A percentile compares a stretch with the other conserved stretches of the same genome.
phyloP scores from a whole-genome alignment of 148 eudicot genomes.

The Vaccinium macrocarpon region DNA sequence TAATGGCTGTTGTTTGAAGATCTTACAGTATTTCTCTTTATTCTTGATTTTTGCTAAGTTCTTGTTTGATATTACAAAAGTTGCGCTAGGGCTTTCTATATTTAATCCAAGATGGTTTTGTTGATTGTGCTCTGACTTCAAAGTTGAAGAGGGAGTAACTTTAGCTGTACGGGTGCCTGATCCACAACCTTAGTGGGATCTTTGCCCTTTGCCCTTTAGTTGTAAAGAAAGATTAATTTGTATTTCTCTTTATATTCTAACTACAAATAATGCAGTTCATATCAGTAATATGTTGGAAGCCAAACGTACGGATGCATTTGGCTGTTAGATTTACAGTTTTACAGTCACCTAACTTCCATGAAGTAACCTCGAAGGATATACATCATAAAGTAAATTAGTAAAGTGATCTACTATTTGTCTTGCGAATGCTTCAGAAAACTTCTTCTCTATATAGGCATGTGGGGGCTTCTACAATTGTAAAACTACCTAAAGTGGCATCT shows the following conservation, averaged over 20 bases:
- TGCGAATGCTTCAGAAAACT: conserved; percentile 2
- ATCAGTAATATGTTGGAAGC: neutral
- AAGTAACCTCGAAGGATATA: neutral
- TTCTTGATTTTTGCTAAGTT: neutral
- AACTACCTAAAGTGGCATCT: neutral
- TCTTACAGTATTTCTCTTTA: neutral
- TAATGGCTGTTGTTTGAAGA: neutral
- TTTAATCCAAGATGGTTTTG: neutral
- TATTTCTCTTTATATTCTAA: neutral
- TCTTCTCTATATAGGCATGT: neutral
- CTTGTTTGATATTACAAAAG: neutral
- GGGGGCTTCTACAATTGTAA: neutral
- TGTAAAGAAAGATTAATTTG: neutral
- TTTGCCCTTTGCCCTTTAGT: neutral
- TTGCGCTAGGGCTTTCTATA: neutral
- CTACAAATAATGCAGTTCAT: neutral
- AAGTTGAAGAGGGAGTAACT: neutral
- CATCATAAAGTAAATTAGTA: neutral
- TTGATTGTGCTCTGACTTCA: neutral
- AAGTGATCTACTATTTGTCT: neutral
- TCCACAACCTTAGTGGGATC: neutral
- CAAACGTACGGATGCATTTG: neutral
- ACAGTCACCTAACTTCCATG: neutral
- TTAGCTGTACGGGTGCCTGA: neutral
- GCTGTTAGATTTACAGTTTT: neutral